phyloP scores from a whole-genome alignment of 1,284 basidiomycete species.

The Rhodotorula sp. region DNA sequence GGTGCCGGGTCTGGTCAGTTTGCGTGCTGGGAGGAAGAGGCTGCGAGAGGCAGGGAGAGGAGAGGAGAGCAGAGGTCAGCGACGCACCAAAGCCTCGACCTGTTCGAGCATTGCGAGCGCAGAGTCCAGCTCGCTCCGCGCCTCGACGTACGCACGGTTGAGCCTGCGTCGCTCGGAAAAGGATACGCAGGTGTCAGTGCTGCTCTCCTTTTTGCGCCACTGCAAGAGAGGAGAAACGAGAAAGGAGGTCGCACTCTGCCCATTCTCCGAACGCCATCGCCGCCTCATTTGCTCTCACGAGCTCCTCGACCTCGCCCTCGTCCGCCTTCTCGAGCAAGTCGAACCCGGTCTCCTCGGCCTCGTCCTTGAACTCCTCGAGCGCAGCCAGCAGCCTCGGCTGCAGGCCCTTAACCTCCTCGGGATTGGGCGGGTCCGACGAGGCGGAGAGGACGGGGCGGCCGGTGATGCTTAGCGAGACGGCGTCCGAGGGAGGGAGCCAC shows the following conservation, averaged over 20 bases:
- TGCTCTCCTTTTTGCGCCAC: too few species aligned
- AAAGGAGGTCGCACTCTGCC: conserved; percentile 16
- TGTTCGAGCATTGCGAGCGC: conserved; percentile 24
- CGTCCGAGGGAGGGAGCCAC: conserved; percentile 23
- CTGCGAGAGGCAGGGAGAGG: background rate
- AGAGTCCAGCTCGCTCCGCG: conserved; percentile 13
- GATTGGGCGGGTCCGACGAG: background rate
- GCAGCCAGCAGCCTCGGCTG: conserved; percentile 7
- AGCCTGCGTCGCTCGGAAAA: background rate
- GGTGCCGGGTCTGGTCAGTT: background rate
- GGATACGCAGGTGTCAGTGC: background rate
- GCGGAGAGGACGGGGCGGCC: conserved; percentile 15
- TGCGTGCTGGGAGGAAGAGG: background rate
- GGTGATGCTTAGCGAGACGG: conserved; percentile 26
- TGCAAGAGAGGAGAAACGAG: too few species aligned
- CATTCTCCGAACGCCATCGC: conserved; percentile 24
- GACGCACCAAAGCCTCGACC: conserved; percentile 21
- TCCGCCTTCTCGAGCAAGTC: background rate
- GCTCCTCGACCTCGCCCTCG: conserved; percentile 3
- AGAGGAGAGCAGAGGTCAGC: background rate
- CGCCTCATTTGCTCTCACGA: background rate
- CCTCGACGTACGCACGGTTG: conserved; percentile 33
- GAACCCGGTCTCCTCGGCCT: conserved; percentile 1
- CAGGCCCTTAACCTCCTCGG: background rate
- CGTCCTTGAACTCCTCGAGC: conserved; percentile 14